Percentiles rank a stretch among this genome's conserved stretches.
phyloP scores from a whole-genome alignment of 306 rosid species.

The Abrus precatorius region DNA sequence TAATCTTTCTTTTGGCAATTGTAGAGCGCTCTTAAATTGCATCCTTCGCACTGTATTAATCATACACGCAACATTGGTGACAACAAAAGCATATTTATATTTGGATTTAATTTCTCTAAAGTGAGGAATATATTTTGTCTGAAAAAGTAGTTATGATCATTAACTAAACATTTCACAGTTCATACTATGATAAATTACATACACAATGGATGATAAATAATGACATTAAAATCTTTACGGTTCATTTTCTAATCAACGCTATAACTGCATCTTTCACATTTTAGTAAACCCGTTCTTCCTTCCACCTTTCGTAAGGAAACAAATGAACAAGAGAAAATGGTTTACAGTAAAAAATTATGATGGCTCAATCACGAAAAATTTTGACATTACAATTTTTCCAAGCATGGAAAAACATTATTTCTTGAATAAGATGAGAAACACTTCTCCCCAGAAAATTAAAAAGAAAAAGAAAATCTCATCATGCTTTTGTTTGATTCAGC shows the following conservation, averaged over 20 bases:
- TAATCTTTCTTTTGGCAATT: slow-evolving; percentile 3
- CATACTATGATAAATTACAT: too few relatives aligned
- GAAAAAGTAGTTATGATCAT: too few relatives aligned
- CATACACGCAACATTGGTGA: not conserved
- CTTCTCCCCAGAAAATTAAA: not conserved
- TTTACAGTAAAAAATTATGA: not conserved
- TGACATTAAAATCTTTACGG: too few relatives aligned
- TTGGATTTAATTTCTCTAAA: not conserved
- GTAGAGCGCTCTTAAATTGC: not conserved
- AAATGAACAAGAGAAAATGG: not conserved
- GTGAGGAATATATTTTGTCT: too few relatives aligned
- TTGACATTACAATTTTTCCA: slow-evolving; percentile 3
- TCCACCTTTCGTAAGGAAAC: not conserved
- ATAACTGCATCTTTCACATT: not conserved
- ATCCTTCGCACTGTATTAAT: not conserved
- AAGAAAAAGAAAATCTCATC: slow-evolving; percentile 37
- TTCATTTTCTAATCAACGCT: too few relatives aligned
- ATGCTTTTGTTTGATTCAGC: slow-evolving; percentile 49
- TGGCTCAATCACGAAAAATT: not conserved
- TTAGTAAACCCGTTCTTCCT: not conserved
- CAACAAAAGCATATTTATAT: not conserved
- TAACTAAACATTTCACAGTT: too few relatives aligned
- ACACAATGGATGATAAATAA: too few relatives aligned
- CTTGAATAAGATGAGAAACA: not conserved
- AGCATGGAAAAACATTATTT: not conserved